A percentile compares a stretch with the other conserved stretches of the same genome.
Conservation (phyloP, 78 protist species). For the Dictyostelium citrinum region DNA sequence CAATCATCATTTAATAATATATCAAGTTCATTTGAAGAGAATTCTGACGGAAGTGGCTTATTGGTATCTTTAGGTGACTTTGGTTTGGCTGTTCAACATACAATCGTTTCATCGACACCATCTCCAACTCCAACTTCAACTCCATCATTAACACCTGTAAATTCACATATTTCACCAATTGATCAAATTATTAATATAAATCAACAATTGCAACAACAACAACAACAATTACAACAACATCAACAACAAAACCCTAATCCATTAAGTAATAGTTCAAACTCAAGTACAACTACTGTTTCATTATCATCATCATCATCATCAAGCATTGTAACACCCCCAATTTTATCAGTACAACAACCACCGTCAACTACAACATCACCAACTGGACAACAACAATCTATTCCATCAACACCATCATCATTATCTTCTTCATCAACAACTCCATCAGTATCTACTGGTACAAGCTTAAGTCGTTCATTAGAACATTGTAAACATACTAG, state of each 20-base stretch:
- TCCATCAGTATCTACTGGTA: not conserved
- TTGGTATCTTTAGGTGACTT: conserved; percentile 63
- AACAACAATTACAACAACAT: not conserved
- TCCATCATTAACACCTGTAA: conserved; percentile 43
- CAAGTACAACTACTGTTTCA: conserved; percentile 8
- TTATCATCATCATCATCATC: not conserved
- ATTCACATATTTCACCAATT: conserved; percentile 13
- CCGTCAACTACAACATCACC: not conserved
- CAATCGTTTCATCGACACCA: conserved; percentile 4
- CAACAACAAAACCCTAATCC: not conserved
- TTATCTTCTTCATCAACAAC: conserved; percentile 10
- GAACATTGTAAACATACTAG: conserved; percentile 73
- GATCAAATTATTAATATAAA: conserved; percentile 10
- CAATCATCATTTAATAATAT: not conserved
- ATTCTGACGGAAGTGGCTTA: conserved; percentile 1
- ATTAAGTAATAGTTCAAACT: not conserved
- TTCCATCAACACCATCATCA: not conserved
- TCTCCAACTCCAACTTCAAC: conserved; percentile 68
- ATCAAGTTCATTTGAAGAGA: not conserved
- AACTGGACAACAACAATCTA: conserved; percentile 5
- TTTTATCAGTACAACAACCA: not conserved
- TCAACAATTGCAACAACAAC: conserved; percentile 1
- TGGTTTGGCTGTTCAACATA: conserved; percentile 54
- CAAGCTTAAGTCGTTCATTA: conserved; percentile 43
- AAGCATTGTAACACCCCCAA: not conserved